Base-by-base conservation (phyloP, 768 basidiomycete genomes). In the Chlorophyllum brunneum region DNA sequence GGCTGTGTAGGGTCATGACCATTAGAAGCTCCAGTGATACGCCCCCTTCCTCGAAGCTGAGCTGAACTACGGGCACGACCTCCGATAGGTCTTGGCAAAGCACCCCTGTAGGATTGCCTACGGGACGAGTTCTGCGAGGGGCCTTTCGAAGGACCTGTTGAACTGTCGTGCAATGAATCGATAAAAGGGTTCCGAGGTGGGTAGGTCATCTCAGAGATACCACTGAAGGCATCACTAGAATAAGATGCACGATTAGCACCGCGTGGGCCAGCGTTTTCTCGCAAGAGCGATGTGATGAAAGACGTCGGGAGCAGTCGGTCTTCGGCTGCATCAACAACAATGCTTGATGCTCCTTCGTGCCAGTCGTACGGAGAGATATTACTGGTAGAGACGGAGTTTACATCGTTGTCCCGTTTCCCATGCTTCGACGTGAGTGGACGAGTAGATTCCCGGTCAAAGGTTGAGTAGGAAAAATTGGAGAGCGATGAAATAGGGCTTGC, bases 321-420 rank as follows among this genome's bases (percentile, higher is more conserved):
- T 59, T 84, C 81, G 7, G 73, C 64, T n/a, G 76, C 73, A 64
- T 81, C 80, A 44, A 78, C 71, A 45, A 74, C 75, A 49, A 85
- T 78, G 54, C 71, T 75, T 10, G 81, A 81, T 15, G 79, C 75
- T 2, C 78, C 82, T 60, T 84, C 82, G 54, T 82, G 77, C 80
- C 82, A 83, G 59, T 80, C 79, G 57, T 75, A 67, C 3, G 78
- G 71, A 11, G 79, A 73, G 34, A 70, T 57, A 18, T 62, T 53
- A 33, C 53, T 58, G 15, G 58, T 48, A 5, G 57, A 55, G 20
- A 23, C 39, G 13, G 49, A 50, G 27, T 16, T 46, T 8, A 26
- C 18, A 23, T 48, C 34, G 16, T 48, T 44, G 8, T 47, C 44
- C 48, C 20, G 43, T 30, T 37, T 24, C 16, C 36, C n/a, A 16